Base-by-base conservation (phyloP, 352 stramenopile species). In the Phytophthora idaei region DNA sequence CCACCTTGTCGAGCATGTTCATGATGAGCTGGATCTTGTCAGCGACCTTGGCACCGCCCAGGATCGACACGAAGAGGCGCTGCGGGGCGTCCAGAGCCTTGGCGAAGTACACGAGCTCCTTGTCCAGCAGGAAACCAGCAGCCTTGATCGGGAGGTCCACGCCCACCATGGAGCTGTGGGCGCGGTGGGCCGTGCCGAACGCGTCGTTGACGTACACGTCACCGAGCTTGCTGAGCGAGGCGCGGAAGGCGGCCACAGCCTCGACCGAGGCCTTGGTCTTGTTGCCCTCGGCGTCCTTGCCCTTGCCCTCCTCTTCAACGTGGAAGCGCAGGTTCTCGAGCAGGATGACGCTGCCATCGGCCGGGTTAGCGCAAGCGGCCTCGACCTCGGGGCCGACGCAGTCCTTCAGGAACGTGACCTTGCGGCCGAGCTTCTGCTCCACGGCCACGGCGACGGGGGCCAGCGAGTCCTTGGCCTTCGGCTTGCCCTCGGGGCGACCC, bases 21-120 rank as follows among this genome's bases (percentile, higher is more conserved):
- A 99, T 97, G 83, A 99, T 99, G 25, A 99, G 87, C 57, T 98
- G 94, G 75, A 99, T 99, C 86, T 99, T 99, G 69, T 98, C 98
- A 41, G 95, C 97, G 39, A 99, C 98, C 87, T 99, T 99, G 65
- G 98, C 97, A 55, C 98, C 98, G 62, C 98, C 98, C 50, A 99
- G 90, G 73, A 99, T 99, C 28, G 98, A 98, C 59, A 97, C 88
- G 65, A 99, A 98, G 37, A 98, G 98, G 37, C 95, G 89, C 61
- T 98, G 96, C 3, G 98, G 97, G 14, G 95, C 77, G 52, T 99
- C 93, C n/a, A 99, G 87, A n/a, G 98, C 98, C 67, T 98, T 98
- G 77, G 98, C 93, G 57, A 99, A 98, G 84, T 99, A 99, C 78
- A 99, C 92, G 5, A 99, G 86, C 82, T 99, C 98, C 90, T 99